phyloP scores from a whole-genome alignment of 352 stramenopile genomes.

The Phytopythium mirpurense region DNA sequence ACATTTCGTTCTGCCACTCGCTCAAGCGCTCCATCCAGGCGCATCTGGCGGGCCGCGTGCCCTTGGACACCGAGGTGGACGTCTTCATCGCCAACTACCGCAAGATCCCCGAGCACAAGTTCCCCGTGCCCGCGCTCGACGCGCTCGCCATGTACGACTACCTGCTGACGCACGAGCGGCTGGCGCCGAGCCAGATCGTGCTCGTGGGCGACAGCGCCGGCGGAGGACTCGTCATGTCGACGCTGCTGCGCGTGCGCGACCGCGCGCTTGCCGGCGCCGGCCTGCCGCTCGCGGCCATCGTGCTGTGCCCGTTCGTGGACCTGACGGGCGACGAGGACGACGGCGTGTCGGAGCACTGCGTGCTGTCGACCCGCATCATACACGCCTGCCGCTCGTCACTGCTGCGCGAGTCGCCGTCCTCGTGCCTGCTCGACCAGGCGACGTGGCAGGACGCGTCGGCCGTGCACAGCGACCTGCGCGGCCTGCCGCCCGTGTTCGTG shows the following conservation, averaged over 20 bases:
- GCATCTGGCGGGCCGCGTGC: conserved; percentile 10
- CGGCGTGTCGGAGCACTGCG: conserved; percentile 18
- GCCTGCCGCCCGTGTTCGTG: conserved; percentile 35
- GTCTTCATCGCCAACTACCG: conserved; percentile 47
- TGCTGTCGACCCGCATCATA: conserved; percentile 16
- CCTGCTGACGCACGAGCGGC: conserved; percentile 22
- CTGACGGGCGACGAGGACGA: conserved; percentile 21
- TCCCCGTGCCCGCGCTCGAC: conserved; percentile 32
- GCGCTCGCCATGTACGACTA: conserved; percentile 36
- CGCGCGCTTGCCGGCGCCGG: not conserved
- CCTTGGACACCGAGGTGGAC: conserved; percentile 24
- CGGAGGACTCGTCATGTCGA: conserved; percentile 33
- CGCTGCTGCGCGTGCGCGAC: conserved; percentile 28
- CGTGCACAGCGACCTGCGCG: conserved; percentile 35
- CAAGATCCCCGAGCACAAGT: conserved; percentile 40
- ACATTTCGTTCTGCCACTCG: conserved; percentile 33
- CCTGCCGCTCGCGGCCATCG: conserved; percentile 26
- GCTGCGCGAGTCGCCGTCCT: conserved; percentile 3
- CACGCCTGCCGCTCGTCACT: not conserved
- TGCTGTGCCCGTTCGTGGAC: conserved; percentile 27
- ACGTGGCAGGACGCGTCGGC: conserved; percentile 35
- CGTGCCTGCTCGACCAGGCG: conserved; percentile 15
- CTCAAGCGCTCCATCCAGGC: conserved; percentile 18
- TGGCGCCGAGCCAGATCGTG: conserved; percentile 28
- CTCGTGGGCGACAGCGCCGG: conserved; percentile 41